Percentiles rank a stretch among this genome's conserved stretches.
phyloP scores from a whole-genome alignment of 2,329 filamentous ascomycete genomes.

The Penicillium nordicum region DNA sequence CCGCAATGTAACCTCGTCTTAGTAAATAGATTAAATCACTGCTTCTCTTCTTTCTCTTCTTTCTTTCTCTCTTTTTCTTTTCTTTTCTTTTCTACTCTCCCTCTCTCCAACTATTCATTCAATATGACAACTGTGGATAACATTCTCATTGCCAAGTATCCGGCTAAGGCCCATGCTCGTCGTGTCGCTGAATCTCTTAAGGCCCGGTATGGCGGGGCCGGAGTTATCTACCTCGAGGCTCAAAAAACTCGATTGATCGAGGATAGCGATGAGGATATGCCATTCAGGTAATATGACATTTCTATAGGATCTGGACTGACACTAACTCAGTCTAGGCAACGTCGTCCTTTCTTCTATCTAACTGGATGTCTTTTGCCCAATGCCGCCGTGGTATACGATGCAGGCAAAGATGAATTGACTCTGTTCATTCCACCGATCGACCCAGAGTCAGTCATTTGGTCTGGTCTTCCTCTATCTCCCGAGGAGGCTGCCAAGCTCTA shows the following conservation, averaged over 20 bases:
- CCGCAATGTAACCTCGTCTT: constrained; percentile 19
- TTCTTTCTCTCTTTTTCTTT: neutral
- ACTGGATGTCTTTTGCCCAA: constrained; percentile 81
- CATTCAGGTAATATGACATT: constrained; percentile 62
- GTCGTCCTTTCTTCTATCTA: constrained; percentile 91
- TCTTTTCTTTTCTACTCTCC: neutral
- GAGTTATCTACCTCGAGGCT: constrained; percentile 83
- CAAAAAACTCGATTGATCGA: constrained; percentile 78
- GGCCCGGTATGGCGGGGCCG: constrained; percentile 59
- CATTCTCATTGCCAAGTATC: constrained; percentile 61
- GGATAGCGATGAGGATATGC: constrained; percentile 80
- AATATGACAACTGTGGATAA: constrained; percentile 34
- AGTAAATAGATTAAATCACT: too few species aligned
- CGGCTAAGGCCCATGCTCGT: constrained; percentile 81
- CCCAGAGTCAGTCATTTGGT: constrained; percentile 89
- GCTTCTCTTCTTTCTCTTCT: neutral
- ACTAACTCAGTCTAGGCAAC: constrained; percentile 59
- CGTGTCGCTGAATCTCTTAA: constrained; percentile 78
- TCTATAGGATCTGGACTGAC: neutral
- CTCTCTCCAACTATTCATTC: neutral
- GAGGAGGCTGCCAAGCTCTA: constrained; percentile 73
- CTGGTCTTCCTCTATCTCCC: constrained; percentile 74
- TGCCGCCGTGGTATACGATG: constrained; percentile 76
- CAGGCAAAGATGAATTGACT: constrained; percentile 67
- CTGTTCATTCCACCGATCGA: constrained; percentile 89